A percentile compares a stretch with the other conserved stretches of the same genome.
Conservation (phyloP, 306 rosid species). For the Cucurbita pepo region DNA sequence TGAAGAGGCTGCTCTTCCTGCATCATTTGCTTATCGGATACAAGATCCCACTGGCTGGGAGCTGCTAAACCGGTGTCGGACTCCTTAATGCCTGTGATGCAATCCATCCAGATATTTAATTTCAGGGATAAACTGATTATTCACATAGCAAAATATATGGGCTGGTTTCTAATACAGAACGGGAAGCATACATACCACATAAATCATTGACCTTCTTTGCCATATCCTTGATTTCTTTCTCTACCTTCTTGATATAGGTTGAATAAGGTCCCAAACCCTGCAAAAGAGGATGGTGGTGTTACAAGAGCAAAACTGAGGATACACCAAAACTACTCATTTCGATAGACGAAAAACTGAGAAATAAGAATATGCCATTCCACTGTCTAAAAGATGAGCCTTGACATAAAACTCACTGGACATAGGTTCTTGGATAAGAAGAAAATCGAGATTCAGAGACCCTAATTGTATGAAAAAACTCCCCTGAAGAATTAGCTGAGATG, state of each 20-base stretch:
- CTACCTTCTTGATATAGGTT: constrained; percentile 58
- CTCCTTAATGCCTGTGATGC: constrained; percentile 70
- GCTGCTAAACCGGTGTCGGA: constrained; percentile 99
- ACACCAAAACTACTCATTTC: background rate
- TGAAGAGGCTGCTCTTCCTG: constrained; percentile 99
- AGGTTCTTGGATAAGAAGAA: background rate
- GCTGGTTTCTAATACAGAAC: background rate
- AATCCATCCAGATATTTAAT: constrained; percentile 5
- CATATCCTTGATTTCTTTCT: constrained; percentile 92
- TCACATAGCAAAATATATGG: background rate
- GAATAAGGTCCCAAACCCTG: constrained; percentile 99
- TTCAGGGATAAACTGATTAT: background rate
- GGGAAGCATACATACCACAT: constrained; percentile 34
- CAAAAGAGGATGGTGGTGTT: background rate
- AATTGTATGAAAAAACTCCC: background rate
- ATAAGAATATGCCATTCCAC: background rate
- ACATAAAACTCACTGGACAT: background rate
- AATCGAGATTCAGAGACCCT: background rate
- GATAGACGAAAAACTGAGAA: background rate
- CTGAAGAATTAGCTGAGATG: background rate
- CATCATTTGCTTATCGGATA: constrained; percentile 99
- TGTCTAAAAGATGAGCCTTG: background rate
- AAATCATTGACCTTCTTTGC: constrained; percentile 94
- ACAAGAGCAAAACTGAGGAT: background rate
- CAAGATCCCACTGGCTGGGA: constrained; percentile 99